Conservation (phyloP, 495 filamentous ascomycete species). For the Lophiostoma macrostomum region DNA sequence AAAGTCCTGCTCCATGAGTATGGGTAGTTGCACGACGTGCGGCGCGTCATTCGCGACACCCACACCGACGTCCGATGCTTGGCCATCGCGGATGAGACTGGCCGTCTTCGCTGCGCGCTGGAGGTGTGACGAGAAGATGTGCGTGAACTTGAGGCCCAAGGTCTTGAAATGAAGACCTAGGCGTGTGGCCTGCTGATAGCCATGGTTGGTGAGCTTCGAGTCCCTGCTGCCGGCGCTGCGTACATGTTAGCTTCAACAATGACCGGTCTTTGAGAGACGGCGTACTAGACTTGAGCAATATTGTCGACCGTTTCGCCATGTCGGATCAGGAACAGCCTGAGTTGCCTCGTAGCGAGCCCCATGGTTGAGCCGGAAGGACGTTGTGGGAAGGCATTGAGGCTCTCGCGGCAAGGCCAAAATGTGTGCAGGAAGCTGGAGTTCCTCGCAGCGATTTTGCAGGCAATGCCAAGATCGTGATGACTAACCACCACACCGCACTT, state of each 20-base stretch:
- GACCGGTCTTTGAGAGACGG: background rate
- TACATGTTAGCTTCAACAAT: constrained; percentile 3
- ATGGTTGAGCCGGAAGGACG: background rate
- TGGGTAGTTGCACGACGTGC: constrained; percentile 47
- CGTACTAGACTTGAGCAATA: constrained; percentile 71
- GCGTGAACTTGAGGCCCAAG: constrained; percentile 48
- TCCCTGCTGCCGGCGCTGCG: constrained; percentile 73
- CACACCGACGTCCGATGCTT: constrained; percentile 28
- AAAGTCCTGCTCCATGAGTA: constrained; percentile 72
- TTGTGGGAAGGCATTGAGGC: constrained; percentile 3
- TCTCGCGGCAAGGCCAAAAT: no score
- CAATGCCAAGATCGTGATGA: no score
- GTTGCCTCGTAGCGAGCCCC: constrained; percentile 29
- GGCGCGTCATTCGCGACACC: constrained; percentile 6
- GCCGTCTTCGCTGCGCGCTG: constrained; percentile 71
- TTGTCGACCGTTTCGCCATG: constrained; percentile 91
- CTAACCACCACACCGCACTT: no score
- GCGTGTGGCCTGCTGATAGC: constrained; percentile 67
- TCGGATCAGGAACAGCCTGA: constrained; percentile 75
- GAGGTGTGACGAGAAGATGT: constrained; percentile 78
- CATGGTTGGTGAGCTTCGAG: constrained; percentile 78
- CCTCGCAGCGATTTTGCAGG: no score
- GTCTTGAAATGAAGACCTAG: constrained; percentile 59
- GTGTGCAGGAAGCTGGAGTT: no score
- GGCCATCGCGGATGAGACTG: constrained; percentile 56